Percentiles rank a stretch among this genome's conserved stretches.
Evolutionary conservation across 352 stramenopile species (phyloP).

Genomic region (Globisporangium polare): DNA sequence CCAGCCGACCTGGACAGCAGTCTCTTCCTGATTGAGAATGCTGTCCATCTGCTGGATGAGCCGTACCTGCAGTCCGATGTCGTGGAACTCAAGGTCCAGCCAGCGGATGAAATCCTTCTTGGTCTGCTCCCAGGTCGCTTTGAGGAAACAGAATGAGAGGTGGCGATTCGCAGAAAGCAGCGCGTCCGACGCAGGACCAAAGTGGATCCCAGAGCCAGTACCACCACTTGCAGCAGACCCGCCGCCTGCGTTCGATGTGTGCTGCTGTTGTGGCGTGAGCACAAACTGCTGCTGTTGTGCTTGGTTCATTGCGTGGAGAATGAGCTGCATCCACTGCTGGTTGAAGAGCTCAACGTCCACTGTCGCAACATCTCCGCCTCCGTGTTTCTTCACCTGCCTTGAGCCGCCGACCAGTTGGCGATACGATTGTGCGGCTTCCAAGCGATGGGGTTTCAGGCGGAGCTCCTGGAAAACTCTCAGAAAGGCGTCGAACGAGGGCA

Average conservation of each 20-base stretch:
- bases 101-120: constrained; percentile 39
- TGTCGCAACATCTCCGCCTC: neutral
- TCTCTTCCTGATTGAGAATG: constrained; percentile 11
- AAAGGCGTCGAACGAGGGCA: constrained; percentile 25
- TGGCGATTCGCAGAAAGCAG: constrained; percentile 23
- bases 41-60: constrained; percentile 47
- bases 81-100: constrained; percentile 33
- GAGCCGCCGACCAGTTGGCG: constrained; percentile 22
- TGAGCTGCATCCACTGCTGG: constrained; percentile 25
- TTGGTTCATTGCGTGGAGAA: constrained; percentile 31
- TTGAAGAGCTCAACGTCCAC: constrained; percentile 24
- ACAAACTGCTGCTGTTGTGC: constrained; percentile 34
- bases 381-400: neutral
- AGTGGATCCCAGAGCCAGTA: constrained; percentile 21
- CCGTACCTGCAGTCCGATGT: constrained; percentile 38
- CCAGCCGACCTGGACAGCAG: constrained; percentile 19
- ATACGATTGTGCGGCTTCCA: constrained; percentile 31
- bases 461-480: constrained; percentile 25
- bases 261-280: constrained; percentile 1
- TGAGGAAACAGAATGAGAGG: constrained; percentile 33
- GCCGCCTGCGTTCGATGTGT: neutral
- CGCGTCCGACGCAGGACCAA: constrained; percentile 29
- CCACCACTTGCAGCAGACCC: neutral
- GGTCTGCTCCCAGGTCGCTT: constrained; percentile 35
- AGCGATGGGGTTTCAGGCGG: constrained; percentile 27